These are phyloP conservation scores for Crepidotus variabilis DNA, from an alignment of 768 basidiomycete genomes.

Conservation along the genomic window DNA sequence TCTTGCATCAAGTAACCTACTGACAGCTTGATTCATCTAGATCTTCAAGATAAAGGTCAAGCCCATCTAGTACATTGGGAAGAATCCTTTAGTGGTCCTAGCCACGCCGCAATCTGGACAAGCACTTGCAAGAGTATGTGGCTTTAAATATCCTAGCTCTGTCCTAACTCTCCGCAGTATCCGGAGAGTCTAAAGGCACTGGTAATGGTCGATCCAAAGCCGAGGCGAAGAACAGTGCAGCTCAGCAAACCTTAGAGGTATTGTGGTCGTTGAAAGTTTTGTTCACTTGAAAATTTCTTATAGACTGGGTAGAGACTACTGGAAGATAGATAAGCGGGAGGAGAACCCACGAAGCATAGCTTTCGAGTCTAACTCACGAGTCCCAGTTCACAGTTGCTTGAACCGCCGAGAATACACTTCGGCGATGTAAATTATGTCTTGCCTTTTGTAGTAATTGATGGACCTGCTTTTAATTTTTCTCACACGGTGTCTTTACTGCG, in stretches of 20 bases:
- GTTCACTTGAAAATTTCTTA: neutral
- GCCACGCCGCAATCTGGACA: constrained; percentile 44
- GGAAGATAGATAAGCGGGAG: no score
- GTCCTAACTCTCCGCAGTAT: constrained; percentile 30
- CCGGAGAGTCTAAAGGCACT: constrained; percentile 42
- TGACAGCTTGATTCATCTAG: constrained; percentile 16
- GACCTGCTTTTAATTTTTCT: neutral
- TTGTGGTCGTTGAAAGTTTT: constrained; percentile 1
- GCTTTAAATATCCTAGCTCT: neutral
- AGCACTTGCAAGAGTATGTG: constrained; percentile 54
- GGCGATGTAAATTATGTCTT: neutral
- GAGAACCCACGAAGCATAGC: no score
- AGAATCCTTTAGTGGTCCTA: constrained; percentile 30
- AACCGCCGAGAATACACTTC: no score
- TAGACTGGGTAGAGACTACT: no score
- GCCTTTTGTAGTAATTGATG: constrained; percentile 3
- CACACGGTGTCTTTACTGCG: neutral
- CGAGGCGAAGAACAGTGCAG: constrained; percentile 45
- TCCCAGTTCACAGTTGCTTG: no score
- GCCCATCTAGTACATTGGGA: constrained; percentile 27
- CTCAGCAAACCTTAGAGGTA: constrained; percentile 39
- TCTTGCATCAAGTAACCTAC: neutral
- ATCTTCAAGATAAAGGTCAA: constrained; percentile 21
- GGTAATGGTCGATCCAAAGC: constrained; percentile 41
- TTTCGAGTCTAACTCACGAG: no score